Evolutionary conservation across 768 basidiomycete genomes (phyloP).

Genomic region (Mycena venus): DNA sequence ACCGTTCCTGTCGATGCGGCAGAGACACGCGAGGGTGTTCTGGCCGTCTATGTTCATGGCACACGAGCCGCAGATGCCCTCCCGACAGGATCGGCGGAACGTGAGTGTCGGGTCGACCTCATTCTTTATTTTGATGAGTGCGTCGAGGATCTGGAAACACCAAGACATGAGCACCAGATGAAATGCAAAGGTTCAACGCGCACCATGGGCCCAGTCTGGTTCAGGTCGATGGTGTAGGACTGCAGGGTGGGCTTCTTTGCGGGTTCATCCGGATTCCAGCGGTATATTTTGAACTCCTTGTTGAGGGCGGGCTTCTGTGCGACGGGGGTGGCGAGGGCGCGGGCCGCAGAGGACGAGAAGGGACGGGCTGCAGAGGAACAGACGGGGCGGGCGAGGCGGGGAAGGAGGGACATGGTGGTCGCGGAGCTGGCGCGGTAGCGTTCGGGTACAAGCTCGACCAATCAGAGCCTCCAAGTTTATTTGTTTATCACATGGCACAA

Average conservation of each 20-base stretch:
- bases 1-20: slow-evolving; percentile 87
- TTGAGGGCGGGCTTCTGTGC: slow-evolving; percentile 74
- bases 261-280: slow-evolving; percentile 99
- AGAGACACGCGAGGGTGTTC: slow-evolving; percentile 98
- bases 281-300: slow-evolving; percentile 99
- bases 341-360: slow-evolving; percentile 36
- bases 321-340: slow-evolving; percentile 35
- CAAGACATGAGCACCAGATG: not conserved
- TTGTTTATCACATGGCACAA: not conserved
- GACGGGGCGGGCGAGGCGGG: slow-evolving; percentile 26
- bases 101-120: slow-evolving; percentile 97
- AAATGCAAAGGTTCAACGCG: slow-evolving; percentile 29
- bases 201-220: slow-evolving; percentile 96
- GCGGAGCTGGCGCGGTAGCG: not conserved
- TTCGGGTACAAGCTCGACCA: not conserved
- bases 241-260: slow-evolving; percentile 91
- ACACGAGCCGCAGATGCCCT: slow-evolving; percentile 98
- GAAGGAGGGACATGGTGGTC: slow-evolving; percentile 30
- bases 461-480: not conserved
- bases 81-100: slow-evolving; percentile 92
- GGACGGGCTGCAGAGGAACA: slow-evolving; percentile 7
- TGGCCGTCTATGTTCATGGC: slow-evolving; percentile 99
- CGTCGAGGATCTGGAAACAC: slow-evolving; percentile 80
- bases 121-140: slow-evolving; percentile 99
- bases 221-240: slow-evolving; percentile 92